Conservation (phyloP, 2,329 filamentous ascomycete species). For the Lecanicillium sp. region DNA sequence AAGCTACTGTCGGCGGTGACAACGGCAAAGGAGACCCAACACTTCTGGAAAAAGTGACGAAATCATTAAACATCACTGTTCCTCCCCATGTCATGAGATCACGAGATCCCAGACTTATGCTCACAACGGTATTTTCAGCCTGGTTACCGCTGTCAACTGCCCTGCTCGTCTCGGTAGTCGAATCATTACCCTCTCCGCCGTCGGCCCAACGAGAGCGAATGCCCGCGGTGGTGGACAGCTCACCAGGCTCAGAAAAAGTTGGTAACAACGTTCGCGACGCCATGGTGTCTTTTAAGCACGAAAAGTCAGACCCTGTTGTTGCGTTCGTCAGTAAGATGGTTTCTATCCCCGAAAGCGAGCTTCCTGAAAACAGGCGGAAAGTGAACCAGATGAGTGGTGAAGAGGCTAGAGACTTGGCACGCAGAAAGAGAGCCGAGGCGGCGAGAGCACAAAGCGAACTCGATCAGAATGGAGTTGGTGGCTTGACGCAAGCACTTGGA, state of each 20-base stretch:
- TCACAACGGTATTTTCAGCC: constrained; percentile 77
- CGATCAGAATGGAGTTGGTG: constrained; percentile 40
- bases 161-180: constrained; percentile 84
- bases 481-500: constrained; percentile 52
- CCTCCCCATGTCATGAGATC: constrained; percentile 78
- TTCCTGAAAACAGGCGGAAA: constrained; percentile 75
- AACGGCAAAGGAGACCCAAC: constrained; percentile 74
- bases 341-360: constrained; percentile 83
- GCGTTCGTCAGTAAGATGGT: constrained; percentile 99
- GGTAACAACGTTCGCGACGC: constrained; percentile 64
- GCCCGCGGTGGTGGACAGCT: constrained; percentile 68
- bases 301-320: constrained; percentile 67
- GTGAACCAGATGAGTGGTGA: constrained; percentile 70
- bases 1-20: constrained; percentile 76
- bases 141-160: constrained; percentile 94
- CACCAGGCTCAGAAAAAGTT: constrained; percentile 68
- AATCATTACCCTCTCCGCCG: constrained; percentile 80
- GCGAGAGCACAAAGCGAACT: constrained; percentile 63
- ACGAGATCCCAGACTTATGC: constrained; percentile 71
- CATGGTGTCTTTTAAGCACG: constrained; percentile 71
- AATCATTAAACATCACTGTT: constrained; percentile 76
- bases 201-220: constrained; percentile 72
- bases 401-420: constrained; percentile 79
- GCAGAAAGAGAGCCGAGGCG: constrained; percentile 83
- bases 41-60: constrained; percentile 89